Base-by-base conservation (phyloP, 345 rosid genomes). In the Chamaenerion angustifolium region DNA sequence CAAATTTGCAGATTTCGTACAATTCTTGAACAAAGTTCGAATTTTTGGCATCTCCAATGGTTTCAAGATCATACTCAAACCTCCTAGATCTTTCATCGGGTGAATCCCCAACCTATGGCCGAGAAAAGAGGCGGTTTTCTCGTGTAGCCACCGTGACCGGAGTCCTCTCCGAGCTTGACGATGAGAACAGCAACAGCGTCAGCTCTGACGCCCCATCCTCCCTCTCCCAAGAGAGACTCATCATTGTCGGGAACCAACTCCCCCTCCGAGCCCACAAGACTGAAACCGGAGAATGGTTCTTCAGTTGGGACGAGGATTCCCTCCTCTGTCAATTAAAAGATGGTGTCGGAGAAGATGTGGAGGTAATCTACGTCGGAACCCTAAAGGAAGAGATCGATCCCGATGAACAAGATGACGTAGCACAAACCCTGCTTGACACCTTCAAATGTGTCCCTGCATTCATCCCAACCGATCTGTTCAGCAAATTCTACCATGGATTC, bases 371-470 rank as follows among this genome's bases (percentile, higher is more conserved):
- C 72, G 80, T 90, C 56, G 98, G 98, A 61, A 74, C 82, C 48
- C 77, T 90, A 42, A 81, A 81, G 64, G 94, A 86, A 60, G 80
- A 76, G 23, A 57, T 90, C 19, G 83, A 78, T 13, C 58, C 63
- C 0, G 51, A 45, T 1, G 80, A 90, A 49, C 98, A 90, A 69
- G 98, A 90, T 19, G 88, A 79, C 51, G 84, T 90, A 42, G 73
- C 98, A 0, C 95, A 81, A 64, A 86, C 63, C 13, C 63, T 90
- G 60, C 83, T 86, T 2, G 95, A 90, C 59, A 79, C 73, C 42
- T 90, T 86, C 71, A 90, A 83, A 73, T 90, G 98, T 52, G 94
- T 90, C 52, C 98, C 98, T 1, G 85, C 98, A 42, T 90, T 83
- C 45, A 71, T 90, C 57, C 80, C 88, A 46, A 73, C 83, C 6